Conservation (phyloP, 2,329 filamentous ascomycete genomes). For the Pseudocercospora crystallina region DNA sequence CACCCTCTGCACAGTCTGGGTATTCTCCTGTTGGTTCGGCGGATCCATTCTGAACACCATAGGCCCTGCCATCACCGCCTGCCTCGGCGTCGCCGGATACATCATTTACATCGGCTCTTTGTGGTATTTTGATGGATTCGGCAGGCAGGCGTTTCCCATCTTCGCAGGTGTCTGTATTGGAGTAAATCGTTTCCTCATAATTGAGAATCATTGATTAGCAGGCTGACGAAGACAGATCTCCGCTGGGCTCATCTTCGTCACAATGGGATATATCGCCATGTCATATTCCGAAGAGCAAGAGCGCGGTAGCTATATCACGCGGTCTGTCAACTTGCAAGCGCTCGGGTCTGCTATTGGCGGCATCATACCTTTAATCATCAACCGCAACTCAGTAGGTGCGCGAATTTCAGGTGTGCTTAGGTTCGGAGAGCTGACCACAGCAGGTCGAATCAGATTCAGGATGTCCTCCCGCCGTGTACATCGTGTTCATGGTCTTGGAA, state of each 20-base stretch:
- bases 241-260: slow-evolving; percentile 35
- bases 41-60: slow-evolving; percentile 31
- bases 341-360: slow-evolving; percentile 32
- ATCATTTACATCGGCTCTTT: slow-evolving; percentile 32
- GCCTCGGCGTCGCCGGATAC: slow-evolving; percentile 29
- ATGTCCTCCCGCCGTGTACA: slow-evolving; percentile 27
- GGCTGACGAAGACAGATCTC: slow-evolving; percentile 16
- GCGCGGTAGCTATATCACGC: slow-evolving; percentile 33
- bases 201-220: not conserved
- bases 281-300: slow-evolving; percentile 38
- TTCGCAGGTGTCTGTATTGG: slow-evolving; percentile 32
- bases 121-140: slow-evolving; percentile 33
- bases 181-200: not conserved
- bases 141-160: slow-evolving; percentile 28
- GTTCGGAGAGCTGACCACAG: not conserved
- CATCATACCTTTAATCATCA: slow-evolving; percentile 33
- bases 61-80: slow-evolving; percentile 26
- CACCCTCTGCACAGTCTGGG: slow-evolving; percentile 32
- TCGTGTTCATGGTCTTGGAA: slow-evolving; percentile 32
- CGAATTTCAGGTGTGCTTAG: slow-evolving; percentile 17
- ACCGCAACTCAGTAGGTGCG: slow-evolving; percentile 21
- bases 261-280: slow-evolving; percentile 34
- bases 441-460: slow-evolving; percentile 3
- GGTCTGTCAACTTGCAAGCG: slow-evolving; percentile 34
- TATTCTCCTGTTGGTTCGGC: slow-evolving; percentile 30